Conservation (phyloP, 768 basidiomycete species). For the Psilocybe tampanensis region DNA sequence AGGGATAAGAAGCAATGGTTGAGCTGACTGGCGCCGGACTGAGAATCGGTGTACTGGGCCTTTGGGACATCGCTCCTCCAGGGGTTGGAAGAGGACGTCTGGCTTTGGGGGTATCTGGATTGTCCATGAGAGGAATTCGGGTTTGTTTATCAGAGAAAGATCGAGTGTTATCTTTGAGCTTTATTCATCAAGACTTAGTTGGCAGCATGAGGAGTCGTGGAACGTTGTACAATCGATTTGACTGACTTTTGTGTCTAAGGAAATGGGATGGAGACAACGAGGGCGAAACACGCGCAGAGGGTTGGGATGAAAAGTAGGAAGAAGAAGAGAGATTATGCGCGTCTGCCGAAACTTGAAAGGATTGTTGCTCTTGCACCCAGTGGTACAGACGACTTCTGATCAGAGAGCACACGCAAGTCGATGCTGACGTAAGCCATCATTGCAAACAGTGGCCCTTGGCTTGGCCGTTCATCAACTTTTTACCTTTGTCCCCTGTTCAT, state of each 20-base stretch:
- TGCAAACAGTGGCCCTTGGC: too few species aligned
- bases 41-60: conserved; percentile 43
- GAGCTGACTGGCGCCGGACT: conserved; percentile 30
- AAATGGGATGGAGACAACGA: neutral
- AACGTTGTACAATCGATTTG: neutral
- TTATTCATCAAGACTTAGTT: neutral
- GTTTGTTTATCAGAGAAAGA: neutral
- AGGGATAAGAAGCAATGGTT: conserved; percentile 40
- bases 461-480: too few species aligned
- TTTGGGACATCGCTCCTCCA: conserved; percentile 34
- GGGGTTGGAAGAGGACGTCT: conserved; percentile 53
- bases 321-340: neutral
- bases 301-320: neutral
- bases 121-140: conserved; percentile 43
- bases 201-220: neutral
- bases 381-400: conserved; percentile 1
- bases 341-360: neutral
- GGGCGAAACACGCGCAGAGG: neutral
- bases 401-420: conserved; percentile 7
- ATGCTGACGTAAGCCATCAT: conserved; percentile 6
- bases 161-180: neutral
- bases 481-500: neutral
- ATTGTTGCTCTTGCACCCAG: neutral
- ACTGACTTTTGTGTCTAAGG: neutral
- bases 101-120: conserved; percentile 42